A percentile compares a stretch with the other conserved stretches of the same genome.
phyloP scores from a whole-genome alignment of 306 rosid species.

The Mucuna pruriens region DNA sequence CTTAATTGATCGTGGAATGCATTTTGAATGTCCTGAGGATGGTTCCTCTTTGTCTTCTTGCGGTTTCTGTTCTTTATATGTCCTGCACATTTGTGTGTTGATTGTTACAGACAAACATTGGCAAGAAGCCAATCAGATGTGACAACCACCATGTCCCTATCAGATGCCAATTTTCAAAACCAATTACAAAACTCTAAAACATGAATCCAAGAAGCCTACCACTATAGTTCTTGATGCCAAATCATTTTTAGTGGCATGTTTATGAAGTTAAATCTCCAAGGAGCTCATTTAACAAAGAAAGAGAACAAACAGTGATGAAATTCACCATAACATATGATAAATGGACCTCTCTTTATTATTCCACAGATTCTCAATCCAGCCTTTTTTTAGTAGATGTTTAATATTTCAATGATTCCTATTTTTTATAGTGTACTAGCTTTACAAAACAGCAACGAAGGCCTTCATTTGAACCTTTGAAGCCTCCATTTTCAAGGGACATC shows the following conservation, averaged over 20 bases:
- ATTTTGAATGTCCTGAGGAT: slow-evolving; percentile 77
- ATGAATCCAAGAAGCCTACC: not conserved
- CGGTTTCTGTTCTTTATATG: slow-evolving; percentile 58
- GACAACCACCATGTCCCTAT: slow-evolving; percentile 9
- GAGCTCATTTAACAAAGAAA: not conserved
- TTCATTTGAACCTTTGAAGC: slow-evolving; percentile 1
- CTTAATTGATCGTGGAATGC: slow-evolving; percentile 85
- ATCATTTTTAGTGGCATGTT: not conserved
- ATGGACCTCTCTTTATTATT: not conserved
- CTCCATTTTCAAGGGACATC: slow-evolving; percentile 15
- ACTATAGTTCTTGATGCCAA: not conserved
- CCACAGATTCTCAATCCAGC: not conserved
- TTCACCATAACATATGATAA: not conserved
- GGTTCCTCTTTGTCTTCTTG: slow-evolving; percentile 69
- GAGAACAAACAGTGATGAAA: not conserved
- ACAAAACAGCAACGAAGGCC: not conserved
- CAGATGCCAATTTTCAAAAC: slow-evolving; percentile 25
- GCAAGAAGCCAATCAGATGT: slow-evolving; percentile 14
- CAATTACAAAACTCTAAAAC: slow-evolving; percentile 23
- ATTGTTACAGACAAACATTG: slow-evolving; percentile 11
- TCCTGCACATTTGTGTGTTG: slow-evolving; percentile 58
- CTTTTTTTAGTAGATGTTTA: not conserved
- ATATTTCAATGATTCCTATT: not conserved
- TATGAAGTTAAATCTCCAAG: slow-evolving; percentile 7
- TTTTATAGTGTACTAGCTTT: not conserved